Base-by-base conservation (phyloP, 1,284 basidiomycete genomes). In the Rhodotorula glutinis region DNA sequence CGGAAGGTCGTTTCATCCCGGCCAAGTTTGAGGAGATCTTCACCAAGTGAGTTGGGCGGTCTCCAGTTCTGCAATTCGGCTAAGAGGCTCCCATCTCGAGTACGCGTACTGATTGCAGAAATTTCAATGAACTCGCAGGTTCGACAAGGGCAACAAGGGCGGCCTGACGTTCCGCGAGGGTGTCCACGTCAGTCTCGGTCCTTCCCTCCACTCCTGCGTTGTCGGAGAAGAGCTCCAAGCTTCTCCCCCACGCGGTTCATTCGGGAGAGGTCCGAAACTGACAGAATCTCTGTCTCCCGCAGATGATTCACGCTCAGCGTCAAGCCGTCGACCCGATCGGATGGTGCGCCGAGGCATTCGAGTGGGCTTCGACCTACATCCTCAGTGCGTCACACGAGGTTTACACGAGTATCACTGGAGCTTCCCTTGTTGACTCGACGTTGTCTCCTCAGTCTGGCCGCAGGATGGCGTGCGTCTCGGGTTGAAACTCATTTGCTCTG, bases 1-100 rank as follows among this genome's bases (percentile, higher is more conserved):
- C 75, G 60, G 80, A 82, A 65, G 82, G 82, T 1, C 75, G 81
- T 4, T 82, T 81, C 61, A 64, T 65, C 40, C 67, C 67, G 27
- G 63, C 63, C 21, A 69, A 69, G 53, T 69, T 69, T 52, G 67
- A 69, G 56, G 67, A 69, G 49, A 69, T 69, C 44, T 69, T 68
- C 14, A 53, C 54, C 40, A 67, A 67, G 62, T 63, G 41, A 29
- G 62, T 52, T n/a, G 19, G n/a, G 16, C 33, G 17, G 8, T 4
- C 38, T 40, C 21, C 23, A 1, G 11, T 7, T 30, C 29, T 4
- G 16, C 47, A 8, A 3, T 25, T 25, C 9, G 16, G 9, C 21
- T 5, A 0, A 29, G 23, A 25, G 8, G 19, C n/a, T n/a, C n/a
- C n/a, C n/a, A n/a, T n/a, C 33, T 38, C 33, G 33, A 38, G 33